A percentile compares a stretch with the other conserved stretches of the same genome.
These are phyloP conservation scores for Auxenochlorella pyrenoidosa DNA, from an alignment of 139 green algal species.

Conservation along the genomic window DNA sequence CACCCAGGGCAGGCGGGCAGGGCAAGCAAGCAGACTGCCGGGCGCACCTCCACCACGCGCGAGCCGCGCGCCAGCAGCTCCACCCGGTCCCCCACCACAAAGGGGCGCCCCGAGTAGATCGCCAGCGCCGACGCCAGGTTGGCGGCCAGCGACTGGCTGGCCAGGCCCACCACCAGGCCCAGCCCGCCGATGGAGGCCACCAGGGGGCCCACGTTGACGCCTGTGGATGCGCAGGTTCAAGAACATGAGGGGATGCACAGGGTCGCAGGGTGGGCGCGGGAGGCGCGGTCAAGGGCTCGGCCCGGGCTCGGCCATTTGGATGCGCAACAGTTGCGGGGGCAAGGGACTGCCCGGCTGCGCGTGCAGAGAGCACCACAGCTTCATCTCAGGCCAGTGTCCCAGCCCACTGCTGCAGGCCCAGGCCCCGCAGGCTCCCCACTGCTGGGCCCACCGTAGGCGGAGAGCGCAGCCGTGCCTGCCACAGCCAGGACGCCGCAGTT, in stretches of 20 bases:
- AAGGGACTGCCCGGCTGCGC: not conserved
- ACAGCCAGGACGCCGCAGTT: constrained; percentile 10
- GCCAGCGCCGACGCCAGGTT: constrained; percentile 37
- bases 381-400: too few relatives aligned
- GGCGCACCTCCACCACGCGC: not conserved
- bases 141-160: constrained; percentile 15
- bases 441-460: not conserved
- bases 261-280: too few relatives aligned
- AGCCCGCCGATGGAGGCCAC: constrained; percentile 37
- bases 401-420: too few relatives aligned
- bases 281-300: too few relatives aligned
- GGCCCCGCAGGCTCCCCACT: too few relatives aligned
- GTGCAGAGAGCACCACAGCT: too few relatives aligned
- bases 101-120: constrained; percentile 18
- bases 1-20: too few relatives aligned
- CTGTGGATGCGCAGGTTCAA: not conserved
- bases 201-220: constrained; percentile 42
- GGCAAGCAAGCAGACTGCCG: too few relatives aligned
- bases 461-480: not conserved
- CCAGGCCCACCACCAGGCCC: constrained; percentile 40
- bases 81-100: constrained; percentile 9
- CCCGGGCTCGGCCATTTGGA: too few relatives aligned
- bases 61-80: not conserved
- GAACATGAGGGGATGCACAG: not conserved
- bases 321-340: not conserved